phyloP scores from a whole-genome alignment of 164 flowering plant species.

The Paratinospora sagittata region DNA sequence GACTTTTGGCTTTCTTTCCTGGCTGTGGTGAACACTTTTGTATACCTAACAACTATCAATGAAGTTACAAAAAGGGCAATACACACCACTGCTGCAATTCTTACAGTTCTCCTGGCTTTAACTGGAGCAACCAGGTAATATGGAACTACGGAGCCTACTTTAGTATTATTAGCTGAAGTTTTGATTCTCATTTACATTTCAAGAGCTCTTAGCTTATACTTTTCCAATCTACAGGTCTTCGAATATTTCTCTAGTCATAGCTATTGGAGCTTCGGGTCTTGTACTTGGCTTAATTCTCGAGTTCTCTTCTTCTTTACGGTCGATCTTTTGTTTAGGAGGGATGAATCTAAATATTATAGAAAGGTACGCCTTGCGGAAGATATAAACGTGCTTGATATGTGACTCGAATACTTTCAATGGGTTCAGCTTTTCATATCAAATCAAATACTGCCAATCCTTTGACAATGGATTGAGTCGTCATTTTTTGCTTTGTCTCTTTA shows the following conservation, averaged over 20 bases:
- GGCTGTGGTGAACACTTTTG: constrained; percentile 72
- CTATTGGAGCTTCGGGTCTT: constrained; percentile 66
- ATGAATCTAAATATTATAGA: constrained; percentile 27
- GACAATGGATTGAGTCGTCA: no score
- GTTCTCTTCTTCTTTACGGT: constrained; percentile 38
- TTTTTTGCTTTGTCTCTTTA: no score
- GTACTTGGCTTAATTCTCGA: constrained; percentile 71
- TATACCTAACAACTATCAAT: constrained; percentile 52
- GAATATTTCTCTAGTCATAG: constrained; percentile 60
- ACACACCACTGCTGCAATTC: constrained; percentile 68
- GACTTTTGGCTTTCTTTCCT: constrained; percentile 90
- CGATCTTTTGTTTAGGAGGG: constrained; percentile 31
- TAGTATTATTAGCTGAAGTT: neutral
- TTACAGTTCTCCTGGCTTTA: constrained; percentile 80
- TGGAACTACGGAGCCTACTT: constrained; percentile 13
- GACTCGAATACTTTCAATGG: neutral
- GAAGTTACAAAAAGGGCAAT: constrained; percentile 65
- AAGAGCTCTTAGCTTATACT: constrained; percentile 7
- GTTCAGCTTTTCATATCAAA: neutral
- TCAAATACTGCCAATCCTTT: no score
- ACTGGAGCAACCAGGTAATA: constrained; percentile 81
- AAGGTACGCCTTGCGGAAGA: constrained; percentile 32
- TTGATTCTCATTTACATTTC: neutral
- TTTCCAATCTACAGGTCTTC: constrained; percentile 47
- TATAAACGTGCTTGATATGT: neutral